Conservation (phyloP, 164 flowering plant genomes). For the Warburgia ugandensis region DNA sequence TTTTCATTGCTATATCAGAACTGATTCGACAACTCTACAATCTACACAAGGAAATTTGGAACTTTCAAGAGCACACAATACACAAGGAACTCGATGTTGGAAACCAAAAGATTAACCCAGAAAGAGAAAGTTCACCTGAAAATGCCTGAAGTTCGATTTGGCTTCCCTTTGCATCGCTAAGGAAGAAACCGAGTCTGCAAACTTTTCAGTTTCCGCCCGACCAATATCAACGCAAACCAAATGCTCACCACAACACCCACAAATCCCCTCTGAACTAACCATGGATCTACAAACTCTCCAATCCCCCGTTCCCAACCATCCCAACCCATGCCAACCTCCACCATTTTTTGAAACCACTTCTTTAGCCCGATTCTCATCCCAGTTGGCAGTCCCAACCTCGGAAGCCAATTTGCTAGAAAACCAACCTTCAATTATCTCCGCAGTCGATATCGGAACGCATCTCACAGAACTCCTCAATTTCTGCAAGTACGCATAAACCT, state of each 20-base stretch:
- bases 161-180: conserved; percentile 75
- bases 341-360: conserved; percentile 56
- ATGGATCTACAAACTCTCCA: conserved; percentile 46
- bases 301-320: conserved; percentile 77
- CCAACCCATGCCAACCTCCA: conserved; percentile 92
- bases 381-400: conserved; percentile 24
- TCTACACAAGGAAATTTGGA: too few species aligned
- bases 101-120: not conserved
- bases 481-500: conserved; percentile 70
- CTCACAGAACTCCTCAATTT: conserved; percentile 53
- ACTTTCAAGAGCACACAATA: too few species aligned
- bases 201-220: conserved; percentile 56
- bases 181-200: conserved; percentile 57
- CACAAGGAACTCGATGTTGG: too few species aligned
- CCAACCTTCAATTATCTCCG: conserved; percentile 55
- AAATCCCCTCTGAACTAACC: conserved; percentile 36
- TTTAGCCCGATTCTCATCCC: conserved; percentile 29
- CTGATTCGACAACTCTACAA: too few species aligned
- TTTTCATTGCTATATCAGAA: too few species aligned
- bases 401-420: conserved; percentile 37
- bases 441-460: conserved; percentile 41
- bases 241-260: conserved; percentile 44
- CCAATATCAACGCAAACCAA: conserved; percentile 75
- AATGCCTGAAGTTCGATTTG: conserved; percentile 47
- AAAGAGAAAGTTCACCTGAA: conserved; percentile 40